These are phyloP conservation scores for Stylonectria norvegica DNA, from an alignment of 2,329 filamentous ascomycete genomes.

Conservation along the genomic window DNA sequence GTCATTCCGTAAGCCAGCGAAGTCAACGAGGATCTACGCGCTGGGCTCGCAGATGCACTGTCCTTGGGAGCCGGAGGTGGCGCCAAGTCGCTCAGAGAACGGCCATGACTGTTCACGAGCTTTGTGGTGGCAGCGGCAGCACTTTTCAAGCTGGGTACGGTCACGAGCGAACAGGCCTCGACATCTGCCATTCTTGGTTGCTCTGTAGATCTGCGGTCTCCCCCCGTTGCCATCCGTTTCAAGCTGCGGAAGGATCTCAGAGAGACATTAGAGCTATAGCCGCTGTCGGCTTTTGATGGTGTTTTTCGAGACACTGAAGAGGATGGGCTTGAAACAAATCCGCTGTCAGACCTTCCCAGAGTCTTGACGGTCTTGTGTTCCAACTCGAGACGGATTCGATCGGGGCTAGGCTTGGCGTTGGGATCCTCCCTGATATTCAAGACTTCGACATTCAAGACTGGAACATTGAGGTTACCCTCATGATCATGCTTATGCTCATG, in stretches of 20 bases:
- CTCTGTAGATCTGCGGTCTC: slow-evolving; percentile 17
- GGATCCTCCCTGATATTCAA: slow-evolving; percentile 42
- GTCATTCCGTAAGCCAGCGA: slow-evolving; percentile 17
- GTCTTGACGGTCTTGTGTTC: slow-evolving; percentile 22
- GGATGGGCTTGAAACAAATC: slow-evolving; percentile 45
- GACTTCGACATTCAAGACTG: slow-evolving; percentile 32
- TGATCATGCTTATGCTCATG: not conserved
- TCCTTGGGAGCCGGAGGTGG: not conserved
- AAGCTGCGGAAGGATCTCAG: slow-evolving; percentile 48
- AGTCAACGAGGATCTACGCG: slow-evolving; percentile 10
- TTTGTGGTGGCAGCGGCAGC: not conserved
- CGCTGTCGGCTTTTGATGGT: slow-evolving; percentile 57
- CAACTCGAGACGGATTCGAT: slow-evolving; percentile 15
- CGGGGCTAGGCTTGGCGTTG: slow-evolving; percentile 38
- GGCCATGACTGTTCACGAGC: not conserved
- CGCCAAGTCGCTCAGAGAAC: not conserved
- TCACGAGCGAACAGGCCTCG: not conserved
- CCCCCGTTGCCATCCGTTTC: slow-evolving; percentile 19
- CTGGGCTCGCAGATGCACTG: not conserved
- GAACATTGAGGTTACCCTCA: slow-evolving; percentile 9
- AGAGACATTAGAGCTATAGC: slow-evolving; percentile 59
- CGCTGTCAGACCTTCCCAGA: slow-evolving; percentile 43
- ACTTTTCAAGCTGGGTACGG: not conserved
- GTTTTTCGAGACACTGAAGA: slow-evolving; percentile 42
- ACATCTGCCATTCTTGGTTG: slow-evolving; percentile 10